phyloP scores from a whole-genome alignment of 257 asterid genomes.

The Penstemon barbatus region DNA sequence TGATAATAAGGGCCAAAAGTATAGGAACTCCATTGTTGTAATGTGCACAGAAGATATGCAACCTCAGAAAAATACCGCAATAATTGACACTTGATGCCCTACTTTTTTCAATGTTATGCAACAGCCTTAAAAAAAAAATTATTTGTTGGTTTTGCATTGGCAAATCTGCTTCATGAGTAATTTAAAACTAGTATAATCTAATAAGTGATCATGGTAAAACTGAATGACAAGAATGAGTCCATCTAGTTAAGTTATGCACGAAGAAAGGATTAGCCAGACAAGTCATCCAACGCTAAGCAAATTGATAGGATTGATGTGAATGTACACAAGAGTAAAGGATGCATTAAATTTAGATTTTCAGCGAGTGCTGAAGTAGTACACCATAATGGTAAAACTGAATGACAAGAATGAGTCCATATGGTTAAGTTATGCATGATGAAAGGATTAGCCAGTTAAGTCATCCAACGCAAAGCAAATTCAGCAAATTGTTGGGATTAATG shows the following conservation, averaged over 20 bases:
- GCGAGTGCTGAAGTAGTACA: constrained; percentile 1
- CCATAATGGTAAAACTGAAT: neutral
- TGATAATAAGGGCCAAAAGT: too few relatives aligned
- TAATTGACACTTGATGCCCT: too few relatives aligned
- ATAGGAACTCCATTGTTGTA: too few relatives aligned
- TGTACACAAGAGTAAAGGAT: neutral
- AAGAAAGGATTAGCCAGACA: constrained; percentile 6
- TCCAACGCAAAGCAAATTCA: neutral
- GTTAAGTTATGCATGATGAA: constrained; percentile 10
- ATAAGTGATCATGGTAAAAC: neutral
- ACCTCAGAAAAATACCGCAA: too few relatives aligned
- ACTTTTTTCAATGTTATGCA: too few relatives aligned
- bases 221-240: neutral
- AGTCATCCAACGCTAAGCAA: constrained; percentile 5
- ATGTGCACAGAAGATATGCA: too few relatives aligned
- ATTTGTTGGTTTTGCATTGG: too few relatives aligned
- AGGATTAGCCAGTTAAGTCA: constrained; percentile 8
- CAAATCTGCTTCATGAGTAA: neutral
- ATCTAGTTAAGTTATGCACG: constrained; percentile 8
- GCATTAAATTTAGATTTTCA: too few relatives aligned
- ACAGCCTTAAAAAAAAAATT: too few relatives aligned
- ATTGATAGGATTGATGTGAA: constrained; percentile 1
- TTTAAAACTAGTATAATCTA: neutral
- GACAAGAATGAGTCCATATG: neutral
- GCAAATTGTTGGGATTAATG: neutral